Percentiles rank a stretch among this genome's conserved stretches.
These are phyloP conservation scores for Myxozyma lipomycoides DNA, from an alignment of 805 yeast genomes.

Conservation along the genomic window DNA sequence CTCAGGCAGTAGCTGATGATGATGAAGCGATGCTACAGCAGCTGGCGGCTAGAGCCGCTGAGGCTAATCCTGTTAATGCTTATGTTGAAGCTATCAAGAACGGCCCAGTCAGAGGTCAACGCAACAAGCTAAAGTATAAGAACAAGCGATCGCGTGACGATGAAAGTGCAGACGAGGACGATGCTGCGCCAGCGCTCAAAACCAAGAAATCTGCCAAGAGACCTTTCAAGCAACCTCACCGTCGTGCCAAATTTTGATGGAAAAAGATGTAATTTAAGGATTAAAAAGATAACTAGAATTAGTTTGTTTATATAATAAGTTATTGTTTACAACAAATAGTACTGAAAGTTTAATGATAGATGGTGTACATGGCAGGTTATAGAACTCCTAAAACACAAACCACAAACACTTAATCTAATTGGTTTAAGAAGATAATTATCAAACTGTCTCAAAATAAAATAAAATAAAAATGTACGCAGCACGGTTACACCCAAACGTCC, in stretches of 20 bases:
- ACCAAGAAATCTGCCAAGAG: background rate
- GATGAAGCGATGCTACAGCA: slow-evolving; percentile 46
- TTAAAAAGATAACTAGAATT: background rate
- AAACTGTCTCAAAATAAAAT: background rate
- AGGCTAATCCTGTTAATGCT: slow-evolving; percentile 69
- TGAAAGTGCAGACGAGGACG: slow-evolving; percentile 45
- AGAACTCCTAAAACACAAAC: too few species aligned
- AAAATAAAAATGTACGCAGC: slow-evolving; percentile 73
- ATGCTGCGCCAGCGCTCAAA: background rate
- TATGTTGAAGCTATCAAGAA: slow-evolving; percentile 89
- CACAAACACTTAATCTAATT: background rate
- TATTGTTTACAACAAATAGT: too few species aligned
- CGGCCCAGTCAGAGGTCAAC: slow-evolving; percentile 92
- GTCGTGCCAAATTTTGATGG: slow-evolving; percentile 11
- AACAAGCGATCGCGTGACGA: slow-evolving; percentile 50
- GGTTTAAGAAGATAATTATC: background rate
- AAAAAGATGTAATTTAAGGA: background rate
- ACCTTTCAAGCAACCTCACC: slow-evolving; percentile 1
- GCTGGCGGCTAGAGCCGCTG: slow-evolving; percentile 39
- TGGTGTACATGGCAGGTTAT: background rate
- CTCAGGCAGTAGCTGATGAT: background rate
- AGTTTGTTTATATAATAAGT: background rate
- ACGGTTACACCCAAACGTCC: slow-evolving; percentile 99
- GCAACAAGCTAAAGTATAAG: slow-evolving; percentile 83
- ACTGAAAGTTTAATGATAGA: background rate